Evolutionary conservation across 2,329 filamentous ascomycete species (phyloP).

Genomic region (Colletotrichum sojae): DNA sequence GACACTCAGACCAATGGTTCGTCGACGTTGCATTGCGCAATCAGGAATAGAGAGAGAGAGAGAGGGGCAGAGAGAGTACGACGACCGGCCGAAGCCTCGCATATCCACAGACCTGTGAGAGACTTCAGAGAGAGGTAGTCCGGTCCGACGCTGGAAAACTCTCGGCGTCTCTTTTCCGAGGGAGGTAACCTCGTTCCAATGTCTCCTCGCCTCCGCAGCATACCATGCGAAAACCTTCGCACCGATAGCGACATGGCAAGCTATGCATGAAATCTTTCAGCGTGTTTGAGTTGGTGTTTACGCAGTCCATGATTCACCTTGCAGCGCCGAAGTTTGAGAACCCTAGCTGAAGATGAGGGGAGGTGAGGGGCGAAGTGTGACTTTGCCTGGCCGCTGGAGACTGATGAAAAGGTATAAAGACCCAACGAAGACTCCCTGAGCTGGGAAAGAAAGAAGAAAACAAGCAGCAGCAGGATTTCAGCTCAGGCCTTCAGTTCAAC

Average conservation of each 20-base stretch:
- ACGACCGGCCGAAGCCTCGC: not conserved
- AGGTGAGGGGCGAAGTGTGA: not conserved
- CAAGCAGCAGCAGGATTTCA: slow-evolving; percentile 2
- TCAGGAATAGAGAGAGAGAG: too few relatives aligned
- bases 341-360: not conserved
- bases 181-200: not conserved
- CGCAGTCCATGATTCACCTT: slow-evolving; percentile 33
- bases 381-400: not conserved
- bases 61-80: not conserved
- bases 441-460: too few relatives aligned
- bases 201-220: not conserved
- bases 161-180: slow-evolving; percentile 4
- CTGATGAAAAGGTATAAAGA: slow-evolving; percentile 23
- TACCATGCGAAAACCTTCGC: slow-evolving; percentile 34
- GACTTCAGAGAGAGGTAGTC: not conserved
- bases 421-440: not conserved
- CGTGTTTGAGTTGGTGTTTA: slow-evolving; percentile 30
- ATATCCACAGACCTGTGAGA: slow-evolving; percentile 2
- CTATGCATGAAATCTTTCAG: slow-evolving; percentile 4
- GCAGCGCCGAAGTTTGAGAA: slow-evolving; percentile 7
- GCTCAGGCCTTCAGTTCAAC: not conserved
- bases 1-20: slow-evolving; percentile 26
- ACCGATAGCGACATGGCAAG: slow-evolving; percentile 11
- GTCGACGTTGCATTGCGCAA: not conserved
- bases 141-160: slow-evolving; percentile 12